Conservation (phyloP, 2,329 filamentous ascomycete species). For the Fusarium sp. region DNA sequence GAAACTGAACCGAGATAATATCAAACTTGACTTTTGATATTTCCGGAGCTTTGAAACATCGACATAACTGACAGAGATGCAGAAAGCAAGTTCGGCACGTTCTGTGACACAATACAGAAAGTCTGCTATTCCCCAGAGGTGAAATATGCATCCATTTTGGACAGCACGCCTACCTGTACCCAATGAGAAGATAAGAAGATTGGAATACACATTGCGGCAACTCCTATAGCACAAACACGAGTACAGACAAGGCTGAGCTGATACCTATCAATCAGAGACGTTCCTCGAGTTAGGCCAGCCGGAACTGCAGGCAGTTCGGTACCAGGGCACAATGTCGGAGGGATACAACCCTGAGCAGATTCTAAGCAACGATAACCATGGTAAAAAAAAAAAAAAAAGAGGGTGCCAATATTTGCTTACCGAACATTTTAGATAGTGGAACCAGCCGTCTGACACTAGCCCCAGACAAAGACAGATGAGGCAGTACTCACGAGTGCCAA, state of each 20-base stretch:
- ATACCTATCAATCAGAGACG: constrained; percentile 18
- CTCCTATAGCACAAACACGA: not conserved
- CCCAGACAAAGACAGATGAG: constrained; percentile 3
- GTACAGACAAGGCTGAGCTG: constrained; percentile 27
- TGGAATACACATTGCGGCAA: not conserved
- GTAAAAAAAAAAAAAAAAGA: constrained; percentile 3
- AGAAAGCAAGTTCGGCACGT: constrained; percentile 22
- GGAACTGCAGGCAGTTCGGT: constrained; percentile 23
- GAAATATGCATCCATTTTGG: not conserved
- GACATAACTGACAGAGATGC: not conserved
- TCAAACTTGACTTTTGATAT: not conserved
- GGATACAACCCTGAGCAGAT: constrained; percentile 18
- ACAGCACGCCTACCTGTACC: not conserved
- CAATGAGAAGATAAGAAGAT: not conserved
- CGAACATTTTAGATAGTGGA: constrained; percentile 32
- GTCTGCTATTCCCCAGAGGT: constrained; percentile 37
- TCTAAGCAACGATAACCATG: constrained; percentile 15
- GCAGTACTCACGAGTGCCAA: not conserved
- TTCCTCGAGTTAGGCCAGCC: constrained; percentile 2
- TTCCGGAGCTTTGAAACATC: not conserved
- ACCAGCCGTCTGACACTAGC: constrained; percentile 33
- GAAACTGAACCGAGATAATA: not conserved
- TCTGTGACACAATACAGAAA: constrained; percentile 30
- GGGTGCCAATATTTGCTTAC: constrained; percentile 24
- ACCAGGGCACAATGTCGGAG: constrained; percentile 14